Evolutionary conservation across 768 basidiomycete genomes (phyloP), one percentile per base, ranked within the genome.

Genomic region (Lentinula detonsa): DNA sequence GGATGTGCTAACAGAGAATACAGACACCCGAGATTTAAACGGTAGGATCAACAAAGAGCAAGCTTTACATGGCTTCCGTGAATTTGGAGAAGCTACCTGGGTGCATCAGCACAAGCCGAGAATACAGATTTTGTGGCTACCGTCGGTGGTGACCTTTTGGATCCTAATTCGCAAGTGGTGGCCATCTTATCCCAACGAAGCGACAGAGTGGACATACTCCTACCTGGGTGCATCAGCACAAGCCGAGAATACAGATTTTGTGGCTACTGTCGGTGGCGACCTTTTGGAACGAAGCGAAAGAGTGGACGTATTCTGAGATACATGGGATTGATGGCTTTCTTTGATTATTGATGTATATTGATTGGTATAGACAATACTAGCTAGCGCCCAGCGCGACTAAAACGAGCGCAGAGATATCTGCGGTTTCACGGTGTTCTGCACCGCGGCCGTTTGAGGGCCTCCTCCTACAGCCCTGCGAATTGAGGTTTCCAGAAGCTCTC

Each of bases 391-490:
- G 6, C 28, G 31, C 18, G 18, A 13, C 65, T 74, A 90, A 67
- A 91, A 91, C 0, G 88, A 85, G 53, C 87, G 76, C 39, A 93
- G 71, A 2, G 90, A 92, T 56, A 92, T 93, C 69, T 91, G 90
- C 3, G 90, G 91, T 69, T 89, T 91, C 11, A 76, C 68, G 4
- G 76, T 65, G 13, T 31, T 67, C 42, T 80, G 75, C 21, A 66
- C 59, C 10, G 67, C 33, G 10, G 62, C 9, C 5, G 69, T 56
- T 1, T 74, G 67, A 15, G 74, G 70, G 13, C 70, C 68, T 4
- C 81, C 80, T 34, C 83, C 85, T 0, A 95, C 81, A 4, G 88
- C 87, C 57, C 87, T 86, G 63, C 95, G 81, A 54, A 97, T 83
- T 0, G 90, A 87, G 48, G 81, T 78, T 70, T 98, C 95, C 56